Conservation (phyloP, 768 basidiomycete genomes). For the Xerocomus brunneocitrinus region DNA sequence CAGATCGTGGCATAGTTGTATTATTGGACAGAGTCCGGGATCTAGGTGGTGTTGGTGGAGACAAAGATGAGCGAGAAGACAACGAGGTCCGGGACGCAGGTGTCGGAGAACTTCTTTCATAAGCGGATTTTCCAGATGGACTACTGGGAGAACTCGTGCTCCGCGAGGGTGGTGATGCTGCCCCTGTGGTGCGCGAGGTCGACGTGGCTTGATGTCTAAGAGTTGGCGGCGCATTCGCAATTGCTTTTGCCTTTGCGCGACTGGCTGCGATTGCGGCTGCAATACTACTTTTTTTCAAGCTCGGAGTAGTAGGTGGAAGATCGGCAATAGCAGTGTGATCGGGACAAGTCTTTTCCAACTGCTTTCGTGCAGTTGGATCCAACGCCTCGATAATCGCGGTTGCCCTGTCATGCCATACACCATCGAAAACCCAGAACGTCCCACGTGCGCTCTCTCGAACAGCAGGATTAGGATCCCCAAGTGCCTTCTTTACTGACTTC, state of each 20-base stretch:
- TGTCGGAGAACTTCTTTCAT: conserved; percentile 35
- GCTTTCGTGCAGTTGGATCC: conserved; percentile 67
- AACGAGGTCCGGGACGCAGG: conserved; percentile 42
- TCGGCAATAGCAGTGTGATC: conserved; percentile 40
- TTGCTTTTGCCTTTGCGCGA: conserved; percentile 80
- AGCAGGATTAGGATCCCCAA: conserved; percentile 75
- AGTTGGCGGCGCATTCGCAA: conserved; percentile 75
- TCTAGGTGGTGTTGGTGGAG: conserved; percentile 41
- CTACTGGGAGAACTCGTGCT: conserved; percentile 38
- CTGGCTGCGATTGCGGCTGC: conserved; percentile 88
- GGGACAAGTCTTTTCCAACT: conserved; percentile 83
- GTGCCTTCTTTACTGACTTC: conserved; percentile 62
- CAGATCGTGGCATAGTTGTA: conserved; percentile 38
- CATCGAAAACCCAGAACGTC: conserved; percentile 77
- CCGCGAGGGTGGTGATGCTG: conserved; percentile 39
- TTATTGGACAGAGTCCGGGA: conserved; percentile 40
- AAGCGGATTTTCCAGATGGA: conserved; percentile 41
- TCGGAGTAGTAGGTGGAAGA: conserved; percentile 50
- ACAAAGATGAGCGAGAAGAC: conserved; percentile 44
- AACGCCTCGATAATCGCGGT: conserved; percentile 56
- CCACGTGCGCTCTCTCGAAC: conserved; percentile 71
- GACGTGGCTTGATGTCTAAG: conserved; percentile 82
- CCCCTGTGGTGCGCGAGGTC: conserved; percentile 48
- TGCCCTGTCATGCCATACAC: conserved; percentile 73
- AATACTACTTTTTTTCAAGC: conserved; percentile 72